These are phyloP conservation scores for Suillus discolor DNA, from an alignment of 768 basidiomycete species.

Conservation along the genomic window DNA sequence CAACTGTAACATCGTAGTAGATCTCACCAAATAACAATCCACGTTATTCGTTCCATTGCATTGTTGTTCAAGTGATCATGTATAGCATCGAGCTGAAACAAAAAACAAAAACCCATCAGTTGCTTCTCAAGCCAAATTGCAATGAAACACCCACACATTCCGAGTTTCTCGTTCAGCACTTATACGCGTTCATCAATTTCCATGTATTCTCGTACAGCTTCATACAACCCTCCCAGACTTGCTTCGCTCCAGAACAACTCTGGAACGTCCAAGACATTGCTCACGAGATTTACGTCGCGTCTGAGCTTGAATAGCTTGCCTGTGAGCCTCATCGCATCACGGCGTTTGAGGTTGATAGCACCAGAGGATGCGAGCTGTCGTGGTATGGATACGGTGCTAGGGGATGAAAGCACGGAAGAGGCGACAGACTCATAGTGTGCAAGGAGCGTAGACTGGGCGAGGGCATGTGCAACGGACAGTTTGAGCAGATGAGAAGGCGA, in stretches of 20 bases:
- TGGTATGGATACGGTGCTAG: slow-evolving; percentile 79
- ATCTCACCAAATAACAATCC: slow-evolving; percentile 66
- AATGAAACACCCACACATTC: slow-evolving; percentile 66
- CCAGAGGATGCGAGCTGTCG: slow-evolving; percentile 81
- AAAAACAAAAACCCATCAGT: background rate
- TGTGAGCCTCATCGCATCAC: slow-evolving; percentile 85
- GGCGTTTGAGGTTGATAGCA: slow-evolving; percentile 70
- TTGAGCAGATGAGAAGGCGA: slow-evolving; percentile 88
- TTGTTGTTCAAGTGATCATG: slow-evolving; percentile 91
- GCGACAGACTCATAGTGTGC: slow-evolving; percentile 85
- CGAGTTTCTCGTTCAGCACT: slow-evolving; percentile 85
- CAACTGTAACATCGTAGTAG: slow-evolving; percentile 29
- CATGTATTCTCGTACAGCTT: slow-evolving; percentile 93
- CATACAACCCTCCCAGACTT: slow-evolving; percentile 84
- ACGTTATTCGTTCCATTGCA: slow-evolving; percentile 90
- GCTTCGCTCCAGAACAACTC: slow-evolving; percentile 96
- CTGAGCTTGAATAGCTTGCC: slow-evolving; percentile 85
- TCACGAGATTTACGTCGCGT: slow-evolving; percentile 88
- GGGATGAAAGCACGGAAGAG: slow-evolving; percentile 75
- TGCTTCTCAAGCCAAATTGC: background rate
- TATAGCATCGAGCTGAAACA: slow-evolving; percentile 89
- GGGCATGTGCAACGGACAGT: slow-evolving; percentile 91
- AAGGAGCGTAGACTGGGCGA: slow-evolving; percentile 92
- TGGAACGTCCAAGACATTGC: slow-evolving; percentile 91
- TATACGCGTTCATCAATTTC: slow-evolving; percentile 85